Percentiles rank a stretch among this genome's conserved stretches.
Evolutionary conservation across 2,329 filamentous ascomycete species (phyloP).

Genomic region (Emmonsia crescens): DNA sequence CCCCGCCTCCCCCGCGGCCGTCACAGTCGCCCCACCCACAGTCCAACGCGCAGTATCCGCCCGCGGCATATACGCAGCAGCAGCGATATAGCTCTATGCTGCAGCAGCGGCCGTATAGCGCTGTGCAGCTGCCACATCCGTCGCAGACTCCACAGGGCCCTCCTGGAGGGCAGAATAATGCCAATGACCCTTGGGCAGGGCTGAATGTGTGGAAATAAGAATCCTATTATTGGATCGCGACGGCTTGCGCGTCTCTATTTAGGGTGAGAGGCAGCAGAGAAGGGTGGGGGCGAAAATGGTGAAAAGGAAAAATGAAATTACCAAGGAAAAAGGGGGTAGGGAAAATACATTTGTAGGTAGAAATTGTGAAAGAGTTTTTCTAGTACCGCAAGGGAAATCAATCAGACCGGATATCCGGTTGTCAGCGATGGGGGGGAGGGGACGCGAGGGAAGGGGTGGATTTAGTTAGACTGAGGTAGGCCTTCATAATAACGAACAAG

Average conservation of each 20-base stretch:
- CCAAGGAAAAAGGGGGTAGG: not conserved
- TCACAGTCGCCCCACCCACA: slow-evolving; percentile 39
- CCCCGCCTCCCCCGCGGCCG: slow-evolving; percentile 55
- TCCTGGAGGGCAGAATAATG: slow-evolving; percentile 18
- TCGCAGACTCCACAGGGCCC: slow-evolving; percentile 18
- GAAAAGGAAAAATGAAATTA: not conserved
- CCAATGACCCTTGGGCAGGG: slow-evolving; percentile 57
- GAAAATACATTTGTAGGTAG: not conserved
- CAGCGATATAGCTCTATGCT: slow-evolving; percentile 33
- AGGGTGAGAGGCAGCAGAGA: not conserved
- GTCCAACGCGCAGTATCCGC: slow-evolving; percentile 44
- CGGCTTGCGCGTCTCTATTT: not conserved
- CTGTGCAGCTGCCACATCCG: slow-evolving; percentile 30
- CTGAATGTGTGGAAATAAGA: slow-evolving; percentile 56
- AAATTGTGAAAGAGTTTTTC: not conserved
- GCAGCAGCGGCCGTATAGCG: slow-evolving; percentile 36
- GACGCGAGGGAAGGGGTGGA: too few species aligned
- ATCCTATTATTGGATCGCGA: not conserved
- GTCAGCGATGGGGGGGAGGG: not conserved
- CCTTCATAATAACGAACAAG: not conserved
- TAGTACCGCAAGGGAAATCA: not conserved
- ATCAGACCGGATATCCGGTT: not conserved
- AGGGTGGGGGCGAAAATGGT: not conserved
- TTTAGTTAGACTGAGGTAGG: not conserved
- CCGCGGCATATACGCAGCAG: slow-evolving; percentile 36